Conservation (phyloP, 768 basidiomycete genomes). For the Pleurotus citrinopileatus region DNA sequence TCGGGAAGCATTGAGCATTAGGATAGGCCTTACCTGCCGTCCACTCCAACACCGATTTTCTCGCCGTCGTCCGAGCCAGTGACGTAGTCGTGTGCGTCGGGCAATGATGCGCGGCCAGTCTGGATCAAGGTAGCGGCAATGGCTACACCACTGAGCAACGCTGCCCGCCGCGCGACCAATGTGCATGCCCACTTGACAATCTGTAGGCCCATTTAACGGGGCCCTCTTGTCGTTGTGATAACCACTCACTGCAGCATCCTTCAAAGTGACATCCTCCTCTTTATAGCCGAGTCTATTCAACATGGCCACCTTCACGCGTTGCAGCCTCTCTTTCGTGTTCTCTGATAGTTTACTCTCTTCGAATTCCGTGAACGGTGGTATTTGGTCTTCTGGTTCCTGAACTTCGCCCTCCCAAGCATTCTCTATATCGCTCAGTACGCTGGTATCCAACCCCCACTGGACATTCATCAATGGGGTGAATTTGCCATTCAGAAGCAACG, state of each 20-base stretch:
- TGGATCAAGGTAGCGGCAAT: constrained; percentile 85
- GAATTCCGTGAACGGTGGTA: constrained; percentile 35
- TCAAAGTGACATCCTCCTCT: constrained; percentile 50
- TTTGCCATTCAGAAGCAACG: constrained; percentile 79
- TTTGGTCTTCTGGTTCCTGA: constrained; percentile 27
- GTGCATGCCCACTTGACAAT: constrained; percentile 80
- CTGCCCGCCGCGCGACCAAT: constrained; percentile 80
- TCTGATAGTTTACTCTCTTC: constrained; percentile 29
- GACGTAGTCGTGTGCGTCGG: constrained; percentile 32
- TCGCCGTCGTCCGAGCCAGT: constrained; percentile 27
- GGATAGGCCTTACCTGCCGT: constrained; percentile 70
- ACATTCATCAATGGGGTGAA: constrained; percentile 71
- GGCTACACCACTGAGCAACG: constrained; percentile 80
- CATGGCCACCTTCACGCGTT: constrained; percentile 58
- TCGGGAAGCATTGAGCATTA: background rate
- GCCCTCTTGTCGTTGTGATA: background rate
- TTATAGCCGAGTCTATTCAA: constrained; percentile 59
- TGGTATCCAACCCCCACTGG: constrained; percentile 94
- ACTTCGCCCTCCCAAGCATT: constrained; percentile 61
- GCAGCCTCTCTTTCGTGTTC: constrained; percentile 35
- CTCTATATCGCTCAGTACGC: constrained; percentile 85
- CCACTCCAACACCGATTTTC: constrained; percentile 81
- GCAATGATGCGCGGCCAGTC: constrained; percentile 63
- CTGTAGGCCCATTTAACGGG: constrained; percentile 33
- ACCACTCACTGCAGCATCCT: constrained; percentile 51